Percentiles rank a stretch among this genome's conserved stretches.
phyloP scores from a whole-genome alignment of 2,329 filamentous ascomycete genomes.

The Penicillium sp. region DNA sequence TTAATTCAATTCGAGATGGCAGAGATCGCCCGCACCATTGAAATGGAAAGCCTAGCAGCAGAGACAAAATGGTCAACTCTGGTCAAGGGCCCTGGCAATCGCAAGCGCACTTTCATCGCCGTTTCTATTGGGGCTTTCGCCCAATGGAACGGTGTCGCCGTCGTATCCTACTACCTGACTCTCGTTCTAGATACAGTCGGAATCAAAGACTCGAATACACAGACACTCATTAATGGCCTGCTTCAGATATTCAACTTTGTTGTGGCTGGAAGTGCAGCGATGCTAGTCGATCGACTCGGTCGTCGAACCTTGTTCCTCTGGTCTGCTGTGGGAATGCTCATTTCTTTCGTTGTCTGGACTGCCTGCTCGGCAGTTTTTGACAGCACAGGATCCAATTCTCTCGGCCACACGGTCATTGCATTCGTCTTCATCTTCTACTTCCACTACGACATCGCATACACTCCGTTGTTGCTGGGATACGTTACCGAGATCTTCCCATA shows the following conservation, averaged over 20 bases:
- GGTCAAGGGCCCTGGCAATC: conserved; percentile 21
- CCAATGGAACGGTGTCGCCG: conserved; percentile 22
- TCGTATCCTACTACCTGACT: conserved; percentile 43
- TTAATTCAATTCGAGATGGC: conserved; percentile 28
- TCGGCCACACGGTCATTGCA: conserved; percentile 47
- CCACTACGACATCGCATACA: conserved; percentile 63
- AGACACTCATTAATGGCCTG: conserved; percentile 42
- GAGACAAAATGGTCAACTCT: conserved; percentile 17
- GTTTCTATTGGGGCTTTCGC: conserved; percentile 21
- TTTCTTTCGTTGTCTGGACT: conserved; percentile 24
- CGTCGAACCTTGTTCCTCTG: conserved; percentile 24
- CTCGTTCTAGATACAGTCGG: conserved; percentile 40
- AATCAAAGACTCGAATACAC: conserved; percentile 33
- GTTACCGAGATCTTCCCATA: conserved; percentile 62
- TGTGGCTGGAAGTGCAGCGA: conserved; percentile 14
- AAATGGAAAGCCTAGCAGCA: conserved; percentile 16
- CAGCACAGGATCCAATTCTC: conserved; percentile 4
- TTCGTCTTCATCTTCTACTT: conserved; percentile 62
- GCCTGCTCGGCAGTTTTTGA: conserved; percentile 23
- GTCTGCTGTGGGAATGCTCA: conserved; percentile 26
- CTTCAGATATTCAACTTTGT: conserved; percentile 29
- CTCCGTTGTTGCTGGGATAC: conserved; percentile 57
- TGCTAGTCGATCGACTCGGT: conserved; percentile 26
- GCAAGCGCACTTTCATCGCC: conserved; percentile 28
- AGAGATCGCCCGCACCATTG: conserved; percentile 24